Conservation (phyloP, 1,284 basidiomycete genomes). For the Neolentinus lepideus region DNA sequence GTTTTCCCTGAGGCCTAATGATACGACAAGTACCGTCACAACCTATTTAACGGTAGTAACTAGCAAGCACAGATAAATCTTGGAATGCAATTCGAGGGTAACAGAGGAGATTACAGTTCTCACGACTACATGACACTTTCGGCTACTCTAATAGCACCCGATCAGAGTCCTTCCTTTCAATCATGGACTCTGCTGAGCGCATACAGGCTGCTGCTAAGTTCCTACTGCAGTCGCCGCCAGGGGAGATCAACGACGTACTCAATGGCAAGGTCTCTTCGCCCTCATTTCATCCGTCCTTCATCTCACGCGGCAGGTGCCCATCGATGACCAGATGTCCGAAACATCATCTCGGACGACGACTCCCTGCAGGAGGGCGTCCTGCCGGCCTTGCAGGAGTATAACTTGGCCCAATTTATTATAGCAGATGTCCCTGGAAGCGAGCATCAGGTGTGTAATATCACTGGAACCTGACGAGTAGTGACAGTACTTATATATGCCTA, state of each 20-base stretch:
- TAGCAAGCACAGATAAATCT: no score
- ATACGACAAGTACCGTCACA: no score
- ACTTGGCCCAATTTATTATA: conserved; percentile 77
- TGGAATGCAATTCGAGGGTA: no score
- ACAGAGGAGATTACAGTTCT: no score
- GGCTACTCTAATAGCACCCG: no score
- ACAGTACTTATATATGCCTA: conserved; percentile 19
- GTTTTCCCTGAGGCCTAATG: no score
- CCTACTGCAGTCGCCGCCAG: conserved; percentile 85
- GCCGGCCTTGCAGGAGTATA: conserved; percentile 77
- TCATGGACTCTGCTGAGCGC: conserved; percentile 55
- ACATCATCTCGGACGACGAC: conserved; percentile 81
- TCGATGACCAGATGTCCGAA: conserved; percentile 67
- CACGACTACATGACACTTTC: no score
- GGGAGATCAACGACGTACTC: conserved; percentile 92
- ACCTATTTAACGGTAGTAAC: no score
- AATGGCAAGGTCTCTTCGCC: conserved; percentile 48
- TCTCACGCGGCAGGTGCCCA: conserved; percentile 6
- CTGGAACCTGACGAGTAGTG: conserved; percentile 3
- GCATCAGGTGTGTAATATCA: conserved; percentile 49
- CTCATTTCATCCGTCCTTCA: conserved; percentile 7
- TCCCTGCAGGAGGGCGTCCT: conserved; percentile 70
- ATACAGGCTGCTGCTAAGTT: conserved; percentile 71
- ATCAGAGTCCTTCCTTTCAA: not conserved
- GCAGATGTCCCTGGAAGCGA: conserved; percentile 72